Evolutionary conservation across 371 early-diverging fungal species (phyloP), one percentile per base, ranked within the genome.

Genomic region (Rhizopus delemar): DNA sequence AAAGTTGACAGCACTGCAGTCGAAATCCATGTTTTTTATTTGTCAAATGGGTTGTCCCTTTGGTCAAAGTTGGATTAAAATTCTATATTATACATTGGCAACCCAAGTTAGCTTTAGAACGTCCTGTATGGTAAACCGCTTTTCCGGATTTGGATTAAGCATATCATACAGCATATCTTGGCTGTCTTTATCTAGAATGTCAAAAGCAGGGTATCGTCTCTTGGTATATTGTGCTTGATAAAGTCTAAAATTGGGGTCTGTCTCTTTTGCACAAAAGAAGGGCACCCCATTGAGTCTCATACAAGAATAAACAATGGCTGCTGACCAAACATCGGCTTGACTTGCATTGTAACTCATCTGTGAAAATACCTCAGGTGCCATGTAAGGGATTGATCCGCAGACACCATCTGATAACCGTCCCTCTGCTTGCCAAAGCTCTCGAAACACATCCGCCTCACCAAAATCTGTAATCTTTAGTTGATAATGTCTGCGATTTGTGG

Each of bases 401-500:
- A 91, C 71, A 4, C 94, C 94, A 56, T 79, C 74, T 22, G 91
- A 93, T 41, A 79, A 60, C 67, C 86, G 85, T 29, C 77, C 60
- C 16, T 65, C 60, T 38, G 70, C 69, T 64, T 91, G 89, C 81
- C 90, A 93, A 39, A 85, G 81, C 45, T 85, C 86, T 51, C 89
- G 78, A 77, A 95, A 94, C 2, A 97, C 94, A 52, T 91, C 92
- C 1, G 97, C 90, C 9, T 95, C 94, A 16, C 98, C 97, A 86
- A 98, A 99, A 74, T 99, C 98, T 15, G 96, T 91, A 63, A 98
- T 96, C 77, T 99, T 99, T 57, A 99, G 69, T 13, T 22, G 22
- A 22, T 22, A 22, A 84, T 82, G 8, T 31, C 48, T 1, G 85
- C 85, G 53, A 87, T 84, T 57, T 92, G 91, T 59, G 92, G 92